Base-by-base conservation (phyloP, 2,329 filamentous ascomycete genomes). In the Claviceps citrina region DNA sequence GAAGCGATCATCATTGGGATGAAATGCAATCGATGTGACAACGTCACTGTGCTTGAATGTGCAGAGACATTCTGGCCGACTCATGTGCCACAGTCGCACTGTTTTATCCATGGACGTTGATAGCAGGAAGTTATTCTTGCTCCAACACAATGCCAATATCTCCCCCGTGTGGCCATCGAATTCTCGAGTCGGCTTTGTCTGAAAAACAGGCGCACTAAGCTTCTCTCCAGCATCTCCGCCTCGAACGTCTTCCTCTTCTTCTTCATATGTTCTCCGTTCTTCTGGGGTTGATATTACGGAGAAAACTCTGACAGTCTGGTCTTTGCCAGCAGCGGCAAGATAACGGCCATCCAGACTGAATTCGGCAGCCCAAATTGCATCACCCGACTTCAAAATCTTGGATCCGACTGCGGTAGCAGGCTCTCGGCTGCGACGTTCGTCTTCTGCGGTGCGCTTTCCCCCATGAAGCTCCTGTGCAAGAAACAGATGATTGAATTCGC, bases 81-180 rank as follows among this genome's bases (percentile, higher is more conserved):
- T 89, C 46, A 91, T 70, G 59, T 98, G 91, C 89, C 91, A 98
- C 36, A 98, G 61, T 12, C 85, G 75, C 10, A 98, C 91, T 0
- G 87, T 94, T 65, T 95, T 95, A 57, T 98, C 91, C 86, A 96
- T 95, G 0, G 87, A 94, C 0, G 87, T 93, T 3, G 89, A 95
- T 13, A 98, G 68, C 22, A 98, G 61, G 50, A 98, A 98, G 57
- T 93, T 94, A 61, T 98, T 98, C 68, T 96, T 98, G 65, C 89
- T 96, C 91, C 91, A 98, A 57, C 84, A 93, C 44, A 98, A 59
- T 55, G 94, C 89, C 47, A 98, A 64, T 5, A 98, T 77, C 49
- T 93, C 87, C 13, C 81, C 79, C 0, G 76, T 80, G 55, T 98
- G 91, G 4, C 86, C 87, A 40, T 72, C 64, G 47, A 91, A 95